Percentiles rank a stretch among this genome's conserved stretches.
Evolutionary conservation across 345 rosid genomes (phyloP).

Genomic region (Euphorbia pulcherrima): DNA sequence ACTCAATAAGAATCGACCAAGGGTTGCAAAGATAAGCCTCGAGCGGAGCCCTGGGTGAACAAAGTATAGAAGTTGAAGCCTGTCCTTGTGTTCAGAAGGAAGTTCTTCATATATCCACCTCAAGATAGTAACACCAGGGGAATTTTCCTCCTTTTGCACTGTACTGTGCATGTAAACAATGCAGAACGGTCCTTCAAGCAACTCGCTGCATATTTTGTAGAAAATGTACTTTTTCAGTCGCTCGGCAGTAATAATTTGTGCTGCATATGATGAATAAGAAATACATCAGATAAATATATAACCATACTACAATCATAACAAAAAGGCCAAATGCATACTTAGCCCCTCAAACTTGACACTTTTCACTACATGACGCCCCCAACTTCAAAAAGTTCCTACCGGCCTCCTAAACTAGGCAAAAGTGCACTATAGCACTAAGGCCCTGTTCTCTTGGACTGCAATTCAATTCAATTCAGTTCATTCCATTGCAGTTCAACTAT

Average conservation of each 20-base stretch:
- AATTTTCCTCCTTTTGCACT: slow-evolving; percentile 82
- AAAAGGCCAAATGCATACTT: too few species aligned
- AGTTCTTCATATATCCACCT: slow-evolving; percentile 96
- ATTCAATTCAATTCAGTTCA: too few species aligned
- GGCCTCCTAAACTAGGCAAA: too few species aligned
- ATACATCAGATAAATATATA: neutral
- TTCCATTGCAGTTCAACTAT: too few species aligned
- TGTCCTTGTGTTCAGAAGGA: slow-evolving; percentile 60
- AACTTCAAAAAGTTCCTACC: too few species aligned
- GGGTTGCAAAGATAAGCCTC: slow-evolving; percentile 72
- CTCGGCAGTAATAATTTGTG: slow-evolving; percentile 76
- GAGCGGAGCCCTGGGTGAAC: slow-evolving; percentile 89
- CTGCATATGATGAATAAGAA: slow-evolving; percentile 34
- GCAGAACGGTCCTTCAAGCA: slow-evolving; percentile 77
- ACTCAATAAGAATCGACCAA: slow-evolving; percentile 85
- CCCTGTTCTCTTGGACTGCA: too few species aligned
- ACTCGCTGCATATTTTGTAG: slow-evolving; percentile 63
- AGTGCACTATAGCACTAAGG: too few species aligned
- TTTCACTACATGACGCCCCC: too few species aligned
- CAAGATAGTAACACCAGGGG: slow-evolving; percentile 74
- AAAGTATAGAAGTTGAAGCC: slow-evolving; percentile 75
- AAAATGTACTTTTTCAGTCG: slow-evolving; percentile 72
- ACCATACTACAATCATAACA: neutral
- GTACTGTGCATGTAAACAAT: slow-evolving; percentile 79
- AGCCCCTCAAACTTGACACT: too few species aligned